Evolutionary conservation across 495 filamentous ascomycete genomes (phyloP), one percentile per base, ranked within the genome.

Genomic region (Daldinia caldariorum): DNA sequence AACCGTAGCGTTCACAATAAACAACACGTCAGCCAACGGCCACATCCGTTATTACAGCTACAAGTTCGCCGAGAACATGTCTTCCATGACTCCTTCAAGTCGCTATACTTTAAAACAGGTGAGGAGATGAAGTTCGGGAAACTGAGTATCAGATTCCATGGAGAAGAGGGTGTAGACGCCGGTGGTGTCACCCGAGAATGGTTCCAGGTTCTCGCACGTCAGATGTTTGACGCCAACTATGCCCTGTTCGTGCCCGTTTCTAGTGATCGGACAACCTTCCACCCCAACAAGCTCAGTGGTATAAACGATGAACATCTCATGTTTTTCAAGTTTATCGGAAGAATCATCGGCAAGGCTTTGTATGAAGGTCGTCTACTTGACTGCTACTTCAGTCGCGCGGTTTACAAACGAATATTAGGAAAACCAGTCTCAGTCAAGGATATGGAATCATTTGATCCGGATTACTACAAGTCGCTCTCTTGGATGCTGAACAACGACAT

Each of bases 401-500:
- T 99, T 55, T 99, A 99, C 83, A 98, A 97, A 84, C 89, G 91
- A 67, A 97, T 99, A 63, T 87, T 99, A 35, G 92, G 96, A 66
- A 94, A 95, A 73, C 86, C 93, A 6, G 95, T 97, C 35, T 97
- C 94, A 4, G 91, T 98, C 79, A 99, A 98, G 84, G 95, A 99
- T 70, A 98, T 99, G 95, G 95, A 99, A 78, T 97, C 95, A 13
- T 90, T 99, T 58, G 95, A 99, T 79, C 89, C 97, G 22, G 94
- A 98, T 70, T 98, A 98, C 83, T 97, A 97, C 86, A 98, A 99
- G 78, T 97, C 94, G n/a, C 87, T 99, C 7, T 86, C 94, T 43
- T 99, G 95, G 95, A 97, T 99, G 91, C 86, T 97, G 56, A 92
- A 96, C 74, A 97, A 98, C 78, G 93, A 97, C 76, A 98, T 99